Conservation (phyloP, 164 flowering plant genomes). For the Dillenia suffruticosa region DNA sequence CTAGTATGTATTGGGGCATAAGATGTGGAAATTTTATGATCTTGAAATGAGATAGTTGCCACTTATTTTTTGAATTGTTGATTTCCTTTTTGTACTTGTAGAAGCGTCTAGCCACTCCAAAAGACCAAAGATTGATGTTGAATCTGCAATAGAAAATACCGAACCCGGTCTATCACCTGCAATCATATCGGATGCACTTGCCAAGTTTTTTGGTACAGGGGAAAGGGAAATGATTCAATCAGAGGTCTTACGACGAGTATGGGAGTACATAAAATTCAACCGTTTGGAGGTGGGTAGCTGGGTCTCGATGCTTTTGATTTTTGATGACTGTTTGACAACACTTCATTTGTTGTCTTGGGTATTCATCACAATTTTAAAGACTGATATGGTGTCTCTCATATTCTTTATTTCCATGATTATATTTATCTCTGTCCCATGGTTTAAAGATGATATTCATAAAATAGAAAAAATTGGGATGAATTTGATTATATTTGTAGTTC, state of each 20-base stretch:
- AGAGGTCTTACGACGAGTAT: conserved; percentile 54
- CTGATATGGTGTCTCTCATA: no score
- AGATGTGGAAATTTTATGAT: no score
- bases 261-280: conserved; percentile 78
- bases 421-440: no score
- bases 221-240: conserved; percentile 68
- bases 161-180: conserved; percentile 39
- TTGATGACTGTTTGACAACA: no score
- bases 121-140: conserved; percentile 44
- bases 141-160: conserved; percentile 32
- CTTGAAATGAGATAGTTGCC: no score
- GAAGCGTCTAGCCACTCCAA: conserved; percentile 56
- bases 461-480: no score
- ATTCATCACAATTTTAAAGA: no score
- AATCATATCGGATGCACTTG: conserved; percentile 75
- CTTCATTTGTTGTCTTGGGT: no score
- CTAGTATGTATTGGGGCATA: conserved; percentile 41
- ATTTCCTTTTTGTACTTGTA: conserved; percentile 22
- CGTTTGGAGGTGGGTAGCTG: conserved; percentile 59
- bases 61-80: neutral
- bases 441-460: no score
- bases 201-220: conserved; percentile 66
- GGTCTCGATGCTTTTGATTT: no score
- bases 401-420: no score
- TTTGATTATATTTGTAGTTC: no score